phyloP scores from a whole-genome alignment of 108 stramenopile species.

The Nitzschia inconspicua region DNA sequence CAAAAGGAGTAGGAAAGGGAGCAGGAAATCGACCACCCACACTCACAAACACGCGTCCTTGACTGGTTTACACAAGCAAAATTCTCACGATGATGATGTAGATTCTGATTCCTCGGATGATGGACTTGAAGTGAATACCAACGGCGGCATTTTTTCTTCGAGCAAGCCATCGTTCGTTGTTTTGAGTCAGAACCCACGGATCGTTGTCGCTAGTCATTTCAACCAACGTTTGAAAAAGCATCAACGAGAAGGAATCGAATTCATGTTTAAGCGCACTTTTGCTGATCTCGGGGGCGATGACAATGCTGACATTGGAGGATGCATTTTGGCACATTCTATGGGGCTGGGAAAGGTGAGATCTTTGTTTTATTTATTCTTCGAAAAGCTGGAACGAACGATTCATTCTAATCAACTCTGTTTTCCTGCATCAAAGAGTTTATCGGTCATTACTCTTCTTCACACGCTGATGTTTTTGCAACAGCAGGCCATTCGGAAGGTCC shows the following conservation, averaged over 20 bases:
- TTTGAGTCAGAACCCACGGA: conserved; percentile 4
- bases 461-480: conserved; percentile 52
- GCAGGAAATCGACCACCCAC: too few species aligned
- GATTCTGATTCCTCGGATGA: background rate
- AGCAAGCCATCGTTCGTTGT: background rate
- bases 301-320: conserved; percentile 39
- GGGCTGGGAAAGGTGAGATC: conserved; percentile 37
- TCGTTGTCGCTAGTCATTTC: conserved; percentile 42
- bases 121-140: background rate
- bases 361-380: conserved; percentile 6
- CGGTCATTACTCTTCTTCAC: conserved; percentile 50
- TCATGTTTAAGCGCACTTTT: conserved; percentile 68
- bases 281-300: conserved; percentile 27
- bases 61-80: background rate
- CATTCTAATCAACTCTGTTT: background rate
- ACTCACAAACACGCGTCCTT: background rate
- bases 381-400: too few species aligned
- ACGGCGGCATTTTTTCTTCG: background rate
- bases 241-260: conserved; percentile 66
- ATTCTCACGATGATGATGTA: background rate
- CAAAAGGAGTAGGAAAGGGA: too few species aligned
- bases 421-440: conserved; percentile 28
- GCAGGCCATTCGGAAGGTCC: conserved; percentile 34
- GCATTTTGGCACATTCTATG: conserved; percentile 77
- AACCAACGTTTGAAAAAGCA: conserved; percentile 57